A percentile compares a stretch with the other conserved stretches of the same genome.
Evolutionary conservation across 2,329 filamentous ascomycete species (phyloP).

Genomic region (Colletotrichum horii): DNA sequence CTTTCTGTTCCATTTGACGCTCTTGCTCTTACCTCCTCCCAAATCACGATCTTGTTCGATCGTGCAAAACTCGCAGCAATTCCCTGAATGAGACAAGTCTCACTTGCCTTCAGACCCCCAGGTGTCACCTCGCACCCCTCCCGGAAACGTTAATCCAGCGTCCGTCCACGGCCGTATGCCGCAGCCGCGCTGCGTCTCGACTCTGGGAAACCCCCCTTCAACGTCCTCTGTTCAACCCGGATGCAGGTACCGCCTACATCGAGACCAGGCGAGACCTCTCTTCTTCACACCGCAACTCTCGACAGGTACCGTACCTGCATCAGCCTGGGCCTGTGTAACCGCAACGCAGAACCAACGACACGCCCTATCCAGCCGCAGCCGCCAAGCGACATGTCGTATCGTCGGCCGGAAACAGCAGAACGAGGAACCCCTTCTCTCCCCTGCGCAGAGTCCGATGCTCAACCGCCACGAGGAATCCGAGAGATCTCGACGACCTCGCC

Average conservation of each 20-base stretch:
- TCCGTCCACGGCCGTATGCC: neutral
- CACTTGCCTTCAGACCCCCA: neutral
- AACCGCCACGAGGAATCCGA: neutral
- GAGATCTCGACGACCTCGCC: neutral
- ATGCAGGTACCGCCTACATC: conserved; percentile 13
- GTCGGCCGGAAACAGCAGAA: neutral
- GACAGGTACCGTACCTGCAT: neutral
- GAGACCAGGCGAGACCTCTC: neutral
- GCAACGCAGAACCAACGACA: neutral
- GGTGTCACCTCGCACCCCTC: neutral
- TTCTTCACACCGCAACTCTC: neutral
- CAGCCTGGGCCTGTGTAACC: neutral
- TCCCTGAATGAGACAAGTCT: neutral
- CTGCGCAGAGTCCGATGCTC: neutral
- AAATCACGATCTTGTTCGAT: conserved; percentile 8
- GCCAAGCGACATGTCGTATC: neutral
- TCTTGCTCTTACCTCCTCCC: neutral
- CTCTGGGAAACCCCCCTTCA: neutral
- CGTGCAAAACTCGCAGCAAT: conserved; percentile 2
- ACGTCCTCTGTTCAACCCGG: conserved; percentile 1
- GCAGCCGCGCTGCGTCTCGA: conserved; percentile 13
- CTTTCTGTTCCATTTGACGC: neutral
- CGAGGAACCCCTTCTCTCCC: neutral
- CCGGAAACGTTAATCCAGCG: conserved; percentile 2
- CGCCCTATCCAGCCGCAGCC: neutral